Evolutionary conservation across 1,284 basidiomycete genomes (phyloP).

Genomic region (Vanrija humicola): DNA sequence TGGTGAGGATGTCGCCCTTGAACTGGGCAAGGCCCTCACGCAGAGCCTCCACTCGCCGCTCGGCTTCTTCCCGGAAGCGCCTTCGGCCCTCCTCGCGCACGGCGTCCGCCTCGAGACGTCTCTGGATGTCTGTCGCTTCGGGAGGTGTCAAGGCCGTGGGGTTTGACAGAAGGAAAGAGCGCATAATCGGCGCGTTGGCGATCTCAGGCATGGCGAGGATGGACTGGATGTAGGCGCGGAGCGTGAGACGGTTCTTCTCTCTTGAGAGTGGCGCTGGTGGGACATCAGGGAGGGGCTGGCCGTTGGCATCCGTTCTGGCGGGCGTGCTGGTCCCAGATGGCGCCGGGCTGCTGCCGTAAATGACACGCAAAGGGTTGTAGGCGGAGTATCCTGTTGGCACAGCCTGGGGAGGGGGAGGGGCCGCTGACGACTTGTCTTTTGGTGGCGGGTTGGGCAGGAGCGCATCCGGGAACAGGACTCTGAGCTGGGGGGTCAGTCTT

Average conservation of each 20-base stretch:
- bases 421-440: conserved; percentile 75
- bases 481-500: conserved; percentile 53
- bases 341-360: conserved; percentile 47
- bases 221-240: conserved; percentile 83
- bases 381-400: conserved; percentile 29
- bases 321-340: conserved; percentile 10
- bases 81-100: conserved; percentile 81
- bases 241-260: conserved; percentile 92
- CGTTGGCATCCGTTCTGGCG: background rate
- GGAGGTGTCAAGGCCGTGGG: conserved; percentile 66
- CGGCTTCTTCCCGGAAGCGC: conserved; percentile 82
- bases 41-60: conserved; percentile 79
- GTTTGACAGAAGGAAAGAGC: conserved; percentile 76
- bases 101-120: conserved; percentile 85
- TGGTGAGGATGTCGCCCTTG: conserved; percentile 84
- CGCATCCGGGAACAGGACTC: conserved; percentile 74
- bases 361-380: conserved; percentile 44
- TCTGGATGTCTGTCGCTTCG: conserved; percentile 74
- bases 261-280: conserved; percentile 60
- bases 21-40: conserved; percentile 78
- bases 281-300: background rate
- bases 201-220: conserved; percentile 71
- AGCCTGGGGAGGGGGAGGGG: conserved; percentile 26
- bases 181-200: conserved; percentile 77
- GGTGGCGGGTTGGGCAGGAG: conserved; percentile 71